These are phyloP conservation scores for Dactylonectria macrodidyma DNA, from an alignment of 2,329 filamentous ascomycete genomes.

Conservation along the genomic window DNA sequence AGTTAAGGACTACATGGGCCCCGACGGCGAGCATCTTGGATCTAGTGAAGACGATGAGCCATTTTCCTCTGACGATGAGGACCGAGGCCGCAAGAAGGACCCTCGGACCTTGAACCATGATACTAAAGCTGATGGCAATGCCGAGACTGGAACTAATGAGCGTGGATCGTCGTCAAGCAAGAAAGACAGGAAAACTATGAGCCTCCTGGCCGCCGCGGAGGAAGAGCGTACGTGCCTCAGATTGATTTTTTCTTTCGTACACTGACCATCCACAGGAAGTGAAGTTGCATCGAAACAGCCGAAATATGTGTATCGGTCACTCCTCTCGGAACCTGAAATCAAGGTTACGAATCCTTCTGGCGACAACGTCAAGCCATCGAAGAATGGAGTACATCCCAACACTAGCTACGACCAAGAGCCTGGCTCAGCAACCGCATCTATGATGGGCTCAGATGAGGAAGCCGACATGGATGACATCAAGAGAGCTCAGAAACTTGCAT, in stretches of 20 bases:
- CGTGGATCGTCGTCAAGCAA: slow-evolving; percentile 51
- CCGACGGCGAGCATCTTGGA: slow-evolving; percentile 77
- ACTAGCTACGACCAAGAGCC: slow-evolving; percentile 85
- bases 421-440: slow-evolving; percentile 68
- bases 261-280: slow-evolving; percentile 57
- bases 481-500: slow-evolving; percentile 86
- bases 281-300: slow-evolving; percentile 66
- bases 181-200: slow-evolving; percentile 64
- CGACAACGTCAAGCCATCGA: slow-evolving; percentile 70
- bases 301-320: slow-evolving; percentile 71
- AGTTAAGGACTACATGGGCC: slow-evolving; percentile 76
- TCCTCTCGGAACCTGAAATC: slow-evolving; percentile 77
- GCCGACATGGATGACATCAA: slow-evolving; percentile 88
- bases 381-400: slow-evolving; percentile 80
- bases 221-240: slow-evolving; percentile 77
- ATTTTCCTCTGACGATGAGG: slow-evolving; percentile 77
- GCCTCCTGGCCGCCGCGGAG: slow-evolving; percentile 80
- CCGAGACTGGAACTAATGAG: slow-evolving; percentile 53
- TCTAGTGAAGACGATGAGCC: slow-evolving; percentile 81
- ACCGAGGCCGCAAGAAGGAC: slow-evolving; percentile 72
- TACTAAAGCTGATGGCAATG: slow-evolving; percentile 47
- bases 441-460: slow-evolving; percentile 87
- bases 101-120: slow-evolving; percentile 62
- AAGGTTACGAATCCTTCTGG: slow-evolving; percentile 75
- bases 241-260: neutral